Conservation (phyloP, 257 asterid species). For the Solanum paucissectum region DNA sequence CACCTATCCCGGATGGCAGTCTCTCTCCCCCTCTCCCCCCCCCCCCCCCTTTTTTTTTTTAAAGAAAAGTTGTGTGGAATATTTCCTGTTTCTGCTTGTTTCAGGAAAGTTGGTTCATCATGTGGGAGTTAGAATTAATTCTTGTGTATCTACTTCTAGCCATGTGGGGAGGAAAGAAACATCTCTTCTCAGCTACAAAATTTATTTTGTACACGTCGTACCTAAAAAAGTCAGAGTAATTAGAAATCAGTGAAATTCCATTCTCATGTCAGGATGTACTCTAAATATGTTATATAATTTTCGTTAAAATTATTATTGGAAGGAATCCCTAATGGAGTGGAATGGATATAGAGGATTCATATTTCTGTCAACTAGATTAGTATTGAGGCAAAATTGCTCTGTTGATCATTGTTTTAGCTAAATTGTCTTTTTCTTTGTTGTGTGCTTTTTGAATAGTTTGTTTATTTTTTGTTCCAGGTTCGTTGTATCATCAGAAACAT, state of each 20-base stretch:
- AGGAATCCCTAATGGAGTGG: neutral
- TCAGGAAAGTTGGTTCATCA: neutral
- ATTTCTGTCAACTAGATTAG: neutral
- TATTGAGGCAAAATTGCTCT: neutral
- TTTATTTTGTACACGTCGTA: neutral
- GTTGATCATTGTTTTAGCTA: neutral
- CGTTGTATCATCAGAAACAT: constrained; percentile 91
- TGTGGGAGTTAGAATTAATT: neutral
- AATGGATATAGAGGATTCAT: neutral
- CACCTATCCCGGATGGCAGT: neutral
- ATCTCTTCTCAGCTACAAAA: neutral
- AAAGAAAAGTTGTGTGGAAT: neutral
- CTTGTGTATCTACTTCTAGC: neutral
- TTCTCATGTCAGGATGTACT: neutral
- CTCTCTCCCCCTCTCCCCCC: neutral
- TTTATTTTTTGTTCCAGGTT: constrained; percentile 38
- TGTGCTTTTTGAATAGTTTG: neutral
- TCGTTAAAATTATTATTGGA: neutral
- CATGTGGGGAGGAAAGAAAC: neutral
- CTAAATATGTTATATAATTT: neutral
- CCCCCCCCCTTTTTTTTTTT: neutral
- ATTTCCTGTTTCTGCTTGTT: neutral
- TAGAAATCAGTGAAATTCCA: neutral
- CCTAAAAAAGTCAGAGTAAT: neutral
- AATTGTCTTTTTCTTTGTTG: neutral